Evolutionary conservation across 768 basidiomycete genomes (phyloP), one percentile per base, ranked within the genome.

Genomic region (Lentinula sp.): DNA sequence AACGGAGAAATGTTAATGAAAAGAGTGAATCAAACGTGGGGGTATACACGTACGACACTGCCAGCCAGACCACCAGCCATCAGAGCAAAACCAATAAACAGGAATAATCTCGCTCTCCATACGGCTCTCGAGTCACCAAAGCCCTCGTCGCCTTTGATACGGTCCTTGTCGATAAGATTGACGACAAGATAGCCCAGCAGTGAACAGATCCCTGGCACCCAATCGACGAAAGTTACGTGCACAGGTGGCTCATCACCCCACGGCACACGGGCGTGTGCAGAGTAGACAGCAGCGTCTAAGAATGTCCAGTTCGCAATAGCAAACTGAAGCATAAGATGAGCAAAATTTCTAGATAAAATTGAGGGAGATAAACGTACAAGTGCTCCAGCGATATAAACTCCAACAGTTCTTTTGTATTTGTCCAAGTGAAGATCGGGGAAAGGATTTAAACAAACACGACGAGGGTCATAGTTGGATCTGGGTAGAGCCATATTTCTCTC

Each of bases 61-160:
- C 96, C 97, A n/a, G 96, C 97, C 49, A 98, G 71, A 0, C 97
- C 97, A 7, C 97, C 96, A 2, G 97, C 97, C 94, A 99, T 95
- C 50, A 98, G 72, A 0, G 96, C 95, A 68, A 99, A 97, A 1
- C 96, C 96, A 62, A 98, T 82, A 73, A 99, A 99, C 63, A 98
- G 72, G 69, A 96, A 85, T 65, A 97, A 74, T 35, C 95, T 77
- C 6, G 96, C 96, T 64, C 91, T 80, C 93, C 94, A 97, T 15
- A 97, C 93, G 3, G 93, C 90, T 0, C 86, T 77, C 0, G 91
- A 79, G 67, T 94, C 91, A 3, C 91, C 90, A 68, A 88, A 91
- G 0, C 84, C 84, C 61, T 89, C 91, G 8, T 93, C 88, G 0
- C 88, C 88, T 13, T 83, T 78, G 55, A 98, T 81, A 36, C 91